Percentiles rank a stretch among this genome's conserved stretches.
These are phyloP conservation scores for Microcera coccophila DNA, from an alignment of 2,329 filamentous ascomycete species.

Conservation along the genomic window DNA sequence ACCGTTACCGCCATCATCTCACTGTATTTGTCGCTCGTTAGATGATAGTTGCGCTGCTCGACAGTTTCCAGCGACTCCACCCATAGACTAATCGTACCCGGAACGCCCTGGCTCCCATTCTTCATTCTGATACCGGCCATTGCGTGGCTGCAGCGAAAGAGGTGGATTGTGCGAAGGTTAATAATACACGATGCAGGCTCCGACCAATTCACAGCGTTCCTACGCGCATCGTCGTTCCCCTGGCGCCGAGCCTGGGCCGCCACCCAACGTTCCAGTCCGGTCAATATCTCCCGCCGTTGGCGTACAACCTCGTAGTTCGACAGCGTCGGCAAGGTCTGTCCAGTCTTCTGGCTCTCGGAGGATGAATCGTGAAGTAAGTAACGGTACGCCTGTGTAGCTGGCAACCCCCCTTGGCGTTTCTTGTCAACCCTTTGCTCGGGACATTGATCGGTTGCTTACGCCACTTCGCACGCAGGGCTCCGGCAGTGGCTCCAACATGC, in stretches of 20 bases:
- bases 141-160: neutral
- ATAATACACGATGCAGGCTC: constrained; percentile 44
- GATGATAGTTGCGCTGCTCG: constrained; percentile 16
- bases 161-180: neutral
- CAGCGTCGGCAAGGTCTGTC: constrained; percentile 63
- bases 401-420: too few relatives aligned
- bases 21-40: constrained; percentile 19
- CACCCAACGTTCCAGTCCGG: constrained; percentile 52
- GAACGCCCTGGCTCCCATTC: neutral
- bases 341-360: constrained; percentile 35
- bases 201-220: constrained; percentile 48
- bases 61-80: neutral
- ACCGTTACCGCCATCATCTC: neutral
- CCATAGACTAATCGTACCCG: neutral
- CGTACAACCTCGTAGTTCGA: constrained; percentile 60
- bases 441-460: constrained; percentile 24
- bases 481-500: constrained; percentile 64
- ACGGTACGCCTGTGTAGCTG: constrained; percentile 17
- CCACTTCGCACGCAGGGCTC: constrained; percentile 33
- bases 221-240: constrained; percentile 59
- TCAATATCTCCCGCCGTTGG: constrained; percentile 60
- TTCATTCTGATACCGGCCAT: neutral
- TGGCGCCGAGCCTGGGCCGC: constrained; percentile 57
- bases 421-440: too few relatives aligned
- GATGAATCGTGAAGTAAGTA: constrained; percentile 34